Base-by-base conservation (phyloP, 805 yeast species). In the Jamesozyma jinghongensis region DNA sequence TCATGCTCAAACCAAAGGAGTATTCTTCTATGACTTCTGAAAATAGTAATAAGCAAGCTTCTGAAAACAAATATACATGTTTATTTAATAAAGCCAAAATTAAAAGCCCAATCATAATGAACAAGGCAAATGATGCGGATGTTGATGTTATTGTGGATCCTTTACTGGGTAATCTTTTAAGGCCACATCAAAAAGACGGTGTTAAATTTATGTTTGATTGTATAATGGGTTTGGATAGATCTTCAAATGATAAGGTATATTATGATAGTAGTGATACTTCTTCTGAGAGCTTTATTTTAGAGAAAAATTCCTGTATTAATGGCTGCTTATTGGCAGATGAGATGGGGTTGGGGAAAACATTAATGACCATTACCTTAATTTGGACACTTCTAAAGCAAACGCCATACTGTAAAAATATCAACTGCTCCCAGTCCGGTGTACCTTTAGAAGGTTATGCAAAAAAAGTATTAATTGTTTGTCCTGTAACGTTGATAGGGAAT, bases 311-410 rank as follows among this genome's bases (percentile, higher is more conserved):
- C 6, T 58, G 53, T 35, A 48, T 62, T 14, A 50, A 62, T 33
- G 97, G 98, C 0, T 88, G 90, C 2, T 63, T 92, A 4, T 61
- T 92, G 33, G 98, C 98, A 0, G 98, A 92, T 61, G 97, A 90
- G 52, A 92, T 92, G 98, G 98, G 98, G 0, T 66, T 92, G 14
- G 96, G 96, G 2, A 84, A 84, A 53, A 88, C 97, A 0, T 62
- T 92, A 32, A 88, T 81, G 74, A 77, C 96, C 0, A 90, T 92
- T 5, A 56, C 94, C 0, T 58, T 86, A 32, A 70, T 90, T 3
- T 86, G 95, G 94, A 86, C 95, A 0, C 60, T 92, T 16, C 58
- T 85, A 16, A 79, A 73, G 47, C 86, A 83, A 49, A 71, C 74
- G 13, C 86, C 88, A 0, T 51, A 47, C 40, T 32, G 40, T 26